Evolutionary conservation across 331 rosid species (phyloP).

Genomic region (Malus hybrid): DNA sequence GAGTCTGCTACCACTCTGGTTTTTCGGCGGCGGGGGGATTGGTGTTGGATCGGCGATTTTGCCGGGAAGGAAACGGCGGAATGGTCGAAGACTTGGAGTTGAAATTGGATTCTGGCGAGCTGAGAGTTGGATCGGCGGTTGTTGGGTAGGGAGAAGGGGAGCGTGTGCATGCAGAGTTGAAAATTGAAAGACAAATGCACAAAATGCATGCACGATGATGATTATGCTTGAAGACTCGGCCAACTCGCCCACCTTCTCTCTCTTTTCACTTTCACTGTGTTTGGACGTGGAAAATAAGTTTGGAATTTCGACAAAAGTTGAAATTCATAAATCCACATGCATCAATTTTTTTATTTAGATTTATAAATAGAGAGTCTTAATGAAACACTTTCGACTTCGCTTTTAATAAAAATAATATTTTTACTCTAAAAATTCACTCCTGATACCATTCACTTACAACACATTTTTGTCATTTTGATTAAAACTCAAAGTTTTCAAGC

Average conservation of each 20-base stretch:
- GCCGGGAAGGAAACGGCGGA: neutral
- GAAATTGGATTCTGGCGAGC: conserved; percentile 7
- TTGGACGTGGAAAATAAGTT: no score
- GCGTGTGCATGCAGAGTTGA: conserved; percentile 51
- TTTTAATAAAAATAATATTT: no score
- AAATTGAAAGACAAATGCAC: conserved; percentile 40
- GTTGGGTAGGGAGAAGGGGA: conserved; percentile 16
- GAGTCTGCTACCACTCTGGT: neutral
- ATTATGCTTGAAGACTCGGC: conserved; percentile 97
- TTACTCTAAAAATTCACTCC: no score
- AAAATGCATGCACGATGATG: conserved; percentile 98
- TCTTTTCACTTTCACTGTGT: conserved; percentile 20
- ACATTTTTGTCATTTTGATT: no score
- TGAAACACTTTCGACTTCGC: no score
- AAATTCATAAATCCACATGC: no score
- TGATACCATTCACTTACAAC: no score
- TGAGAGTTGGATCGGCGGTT: conserved; percentile 19
- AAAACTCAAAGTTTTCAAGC: no score
- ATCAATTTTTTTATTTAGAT: no score
- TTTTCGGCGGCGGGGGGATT: neutral
- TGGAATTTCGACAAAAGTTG: no score
- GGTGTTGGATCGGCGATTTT: conserved; percentile 6
- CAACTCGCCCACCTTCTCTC: conserved; percentile 40
- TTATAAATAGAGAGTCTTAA: no score
- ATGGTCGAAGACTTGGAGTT: neutral